Percentiles rank a stretch among this genome's conserved stretches.
Conservation (phyloP, 176 grass and related monocot genomes). For the Carex scoparia region DNA sequence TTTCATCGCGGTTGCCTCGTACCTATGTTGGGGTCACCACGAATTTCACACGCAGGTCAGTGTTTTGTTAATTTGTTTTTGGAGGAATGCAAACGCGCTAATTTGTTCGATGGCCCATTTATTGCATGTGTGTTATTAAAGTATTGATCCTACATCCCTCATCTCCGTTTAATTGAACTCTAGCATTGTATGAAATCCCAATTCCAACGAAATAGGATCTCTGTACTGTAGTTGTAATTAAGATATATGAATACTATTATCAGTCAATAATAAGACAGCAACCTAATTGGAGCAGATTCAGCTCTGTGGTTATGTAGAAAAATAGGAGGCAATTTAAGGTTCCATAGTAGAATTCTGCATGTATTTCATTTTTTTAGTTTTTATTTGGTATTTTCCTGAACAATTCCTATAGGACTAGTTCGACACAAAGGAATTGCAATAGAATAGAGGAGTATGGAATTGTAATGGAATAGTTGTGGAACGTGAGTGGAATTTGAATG, state of each 20-base stretch:
- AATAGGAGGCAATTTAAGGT: neutral
- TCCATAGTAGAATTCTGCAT: neutral
- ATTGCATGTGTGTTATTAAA: neutral
- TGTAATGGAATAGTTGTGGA: too few relatives aligned
- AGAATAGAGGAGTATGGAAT: too few relatives aligned
- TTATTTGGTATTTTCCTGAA: neutral
- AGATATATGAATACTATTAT: neutral
- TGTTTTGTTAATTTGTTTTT: neutral
- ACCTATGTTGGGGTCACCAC: slow-evolving; percentile 92
- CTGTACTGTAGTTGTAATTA: neutral
- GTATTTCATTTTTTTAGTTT: neutral
- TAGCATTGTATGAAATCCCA: neutral
- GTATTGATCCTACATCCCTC: neutral
- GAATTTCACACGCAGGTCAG: slow-evolving; percentile 68
- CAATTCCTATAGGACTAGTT: neutral
- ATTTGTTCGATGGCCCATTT: neutral
- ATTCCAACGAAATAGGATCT: neutral
- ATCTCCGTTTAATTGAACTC: neutral
- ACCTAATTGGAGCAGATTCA: neutral
- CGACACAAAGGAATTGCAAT: too few relatives aligned
- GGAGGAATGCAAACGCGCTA: too few relatives aligned
- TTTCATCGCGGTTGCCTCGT: slow-evolving; percentile 41
- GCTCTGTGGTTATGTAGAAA: neutral
- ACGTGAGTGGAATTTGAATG: too few relatives aligned
- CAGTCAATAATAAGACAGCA: neutral